A percentile compares a stretch with the other conserved stretches of the same genome.
Evolutionary conservation across 306 rosid genomes (phyloP).

Genomic region (Fragaria vesca): DNA sequence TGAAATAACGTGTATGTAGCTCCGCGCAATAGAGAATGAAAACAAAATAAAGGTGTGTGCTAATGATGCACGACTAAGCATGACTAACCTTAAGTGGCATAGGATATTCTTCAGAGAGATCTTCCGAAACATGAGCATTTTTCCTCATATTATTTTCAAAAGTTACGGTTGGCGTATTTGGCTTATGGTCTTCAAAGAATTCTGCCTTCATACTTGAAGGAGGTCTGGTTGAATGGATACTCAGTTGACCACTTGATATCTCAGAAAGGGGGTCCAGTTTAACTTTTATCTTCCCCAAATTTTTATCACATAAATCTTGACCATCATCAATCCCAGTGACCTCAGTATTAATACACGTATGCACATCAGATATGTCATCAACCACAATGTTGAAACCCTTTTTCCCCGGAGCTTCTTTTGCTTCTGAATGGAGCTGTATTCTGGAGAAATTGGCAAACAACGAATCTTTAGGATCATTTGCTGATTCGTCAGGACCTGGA

Average conservation of each 20-base stretch:
- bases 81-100: constrained; percentile 55
- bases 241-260: constrained; percentile 24
- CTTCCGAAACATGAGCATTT: constrained; percentile 35
- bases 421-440: constrained; percentile 28
- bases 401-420: constrained; percentile 29
- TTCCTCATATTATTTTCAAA: constrained; percentile 25
- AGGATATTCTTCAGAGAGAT: constrained; percentile 33
- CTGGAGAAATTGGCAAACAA: constrained; percentile 21
- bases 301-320: constrained; percentile 28
- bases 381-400: constrained; percentile 24
- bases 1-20: background rate
- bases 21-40: background rate
- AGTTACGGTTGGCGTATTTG: constrained; percentile 24
- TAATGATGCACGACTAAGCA: background rate
- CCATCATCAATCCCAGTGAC: constrained; percentile 23
- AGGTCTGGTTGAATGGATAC: constrained; percentile 28
- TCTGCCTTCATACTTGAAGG: constrained; percentile 31
- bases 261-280: constrained; percentile 33
- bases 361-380: constrained; percentile 22
- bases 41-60: constrained; percentile 8
- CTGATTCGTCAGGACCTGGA: constrained; percentile 27
- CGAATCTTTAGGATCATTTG: constrained; percentile 22
- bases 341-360: constrained; percentile 20
- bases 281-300: constrained; percentile 33
- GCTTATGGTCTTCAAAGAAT: constrained; percentile 37